These are phyloP conservation scores for Phylloporus sp. DNA, from an alignment of 768 basidiomycete species.

Conservation along the genomic window DNA sequence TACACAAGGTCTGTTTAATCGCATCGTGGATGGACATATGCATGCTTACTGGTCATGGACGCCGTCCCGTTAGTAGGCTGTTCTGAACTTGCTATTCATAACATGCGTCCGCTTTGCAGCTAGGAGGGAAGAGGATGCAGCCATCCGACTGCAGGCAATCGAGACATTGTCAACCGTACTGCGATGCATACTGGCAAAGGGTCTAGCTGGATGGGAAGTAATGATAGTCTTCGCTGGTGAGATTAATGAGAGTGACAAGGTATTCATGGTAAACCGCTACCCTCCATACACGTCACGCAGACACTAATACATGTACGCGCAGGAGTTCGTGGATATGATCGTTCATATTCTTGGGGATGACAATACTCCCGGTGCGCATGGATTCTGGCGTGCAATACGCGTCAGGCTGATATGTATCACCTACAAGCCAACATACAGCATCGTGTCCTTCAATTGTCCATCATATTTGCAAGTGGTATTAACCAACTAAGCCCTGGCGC, in stretches of 20 bases:
- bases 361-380: conserved; percentile 33
- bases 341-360: conserved; percentile 44
- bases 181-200: conserved; percentile 51
- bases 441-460: conserved; percentile 50
- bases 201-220: conserved; percentile 64
- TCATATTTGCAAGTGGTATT: conserved; percentile 57
- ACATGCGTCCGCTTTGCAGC: conserved; percentile 42
- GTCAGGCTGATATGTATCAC: not conserved
- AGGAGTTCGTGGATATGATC: conserved; percentile 52
- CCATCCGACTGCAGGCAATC: conserved; percentile 38
- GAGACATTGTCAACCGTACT: conserved; percentile 48
- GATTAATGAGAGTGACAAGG: conserved; percentile 51
- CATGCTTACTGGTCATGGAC: conserved; percentile 10
- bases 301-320: not conserved
- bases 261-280: conserved; percentile 45
- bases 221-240: conserved; percentile 68
- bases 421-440: conserved; percentile 47
- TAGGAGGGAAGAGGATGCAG: conserved; percentile 21
- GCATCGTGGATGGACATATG: not conserved
- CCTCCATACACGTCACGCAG: not conserved
- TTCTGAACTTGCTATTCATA: conserved; percentile 45
- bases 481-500: conserved; percentile 67
- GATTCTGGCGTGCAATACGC: not conserved
- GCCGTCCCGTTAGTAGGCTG: conserved; percentile 41
- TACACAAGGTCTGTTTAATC: conserved; percentile 44